These are phyloP conservation scores for Blastocystis hominis DNA, from an alignment of 352 stramenopile species.

Conservation along the genomic window DNA sequence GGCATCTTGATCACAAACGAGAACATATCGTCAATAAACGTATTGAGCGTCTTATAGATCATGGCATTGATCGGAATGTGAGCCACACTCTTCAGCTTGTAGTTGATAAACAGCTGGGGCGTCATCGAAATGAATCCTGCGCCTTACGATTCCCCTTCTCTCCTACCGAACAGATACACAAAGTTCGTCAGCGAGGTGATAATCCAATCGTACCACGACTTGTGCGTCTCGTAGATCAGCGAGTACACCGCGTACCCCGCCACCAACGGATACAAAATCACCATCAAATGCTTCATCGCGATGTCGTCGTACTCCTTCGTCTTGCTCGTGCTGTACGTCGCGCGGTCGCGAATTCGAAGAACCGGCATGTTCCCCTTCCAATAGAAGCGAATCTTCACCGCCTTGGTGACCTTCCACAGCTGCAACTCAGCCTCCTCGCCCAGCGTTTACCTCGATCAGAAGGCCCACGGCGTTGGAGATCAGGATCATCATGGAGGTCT, in stretches of 20 bases:
- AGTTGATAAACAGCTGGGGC: slow-evolving; percentile 93
- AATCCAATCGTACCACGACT: slow-evolving; percentile 92
- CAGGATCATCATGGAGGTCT: slow-evolving; percentile 88
- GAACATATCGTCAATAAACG: slow-evolving; percentile 92
- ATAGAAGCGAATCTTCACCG: slow-evolving; percentile 56
- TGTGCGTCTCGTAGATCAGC: slow-evolving; percentile 81
- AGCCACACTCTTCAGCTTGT: slow-evolving; percentile 85
- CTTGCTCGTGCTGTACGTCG: slow-evolving; percentile 60
- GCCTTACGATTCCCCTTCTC: not conserved
- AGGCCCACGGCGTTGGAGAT: slow-evolving; percentile 66
- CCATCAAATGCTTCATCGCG: slow-evolving; percentile 67
- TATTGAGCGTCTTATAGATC: slow-evolving; percentile 94
- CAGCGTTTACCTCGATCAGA: slow-evolving; percentile 59
- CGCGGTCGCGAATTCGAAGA: slow-evolving; percentile 47
- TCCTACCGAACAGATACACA: slow-evolving; percentile 82
- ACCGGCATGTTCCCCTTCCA: slow-evolving; percentile 46
- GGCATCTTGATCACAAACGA: slow-evolving; percentile 94
- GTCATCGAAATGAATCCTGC: slow-evolving; percentile 96
- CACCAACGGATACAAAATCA: slow-evolving; percentile 72
- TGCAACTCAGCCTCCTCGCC: not conserved
- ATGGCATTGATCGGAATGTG: slow-evolving; percentile 88
- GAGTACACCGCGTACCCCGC: slow-evolving; percentile 84
- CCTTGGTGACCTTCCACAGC: slow-evolving; percentile 61
- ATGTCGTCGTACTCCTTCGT: slow-evolving; percentile 71
- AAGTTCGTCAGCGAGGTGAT: slow-evolving; percentile 88